Evolutionary conservation across 2,329 filamentous ascomycete species (phyloP).

Genomic region (Cladosporium sphaerospermum): DNA sequence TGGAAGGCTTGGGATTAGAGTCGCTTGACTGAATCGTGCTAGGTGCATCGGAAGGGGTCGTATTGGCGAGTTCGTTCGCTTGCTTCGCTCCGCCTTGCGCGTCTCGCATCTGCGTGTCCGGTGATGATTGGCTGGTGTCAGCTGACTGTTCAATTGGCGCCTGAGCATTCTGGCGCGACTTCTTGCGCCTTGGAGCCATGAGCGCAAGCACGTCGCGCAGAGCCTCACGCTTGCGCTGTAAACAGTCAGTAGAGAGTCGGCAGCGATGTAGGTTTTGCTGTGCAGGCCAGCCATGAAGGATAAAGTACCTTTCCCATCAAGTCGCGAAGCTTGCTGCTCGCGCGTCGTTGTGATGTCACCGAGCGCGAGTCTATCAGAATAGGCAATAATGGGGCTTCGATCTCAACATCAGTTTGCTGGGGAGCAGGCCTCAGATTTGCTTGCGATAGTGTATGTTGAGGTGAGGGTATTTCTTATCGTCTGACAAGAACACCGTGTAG

Average conservation of each 20-base stretch:
- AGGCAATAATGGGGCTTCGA: no score
- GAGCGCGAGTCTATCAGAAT: not conserved
- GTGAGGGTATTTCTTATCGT: not conserved
- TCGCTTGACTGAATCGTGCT: not conserved
- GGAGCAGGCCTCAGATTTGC: not conserved
- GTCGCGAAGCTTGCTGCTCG: constrained; percentile 1
- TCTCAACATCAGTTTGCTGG: no score
- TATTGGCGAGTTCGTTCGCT: not conserved
- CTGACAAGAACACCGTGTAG: no score
- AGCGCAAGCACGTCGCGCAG: constrained; percentile 4
- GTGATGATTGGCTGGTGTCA: constrained; percentile 2
- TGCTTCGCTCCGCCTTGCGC: not conserved
- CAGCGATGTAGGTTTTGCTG: not conserved
- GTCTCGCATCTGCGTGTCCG: constrained; percentile 2
- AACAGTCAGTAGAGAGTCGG: not conserved
- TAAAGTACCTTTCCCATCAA: not conserved
- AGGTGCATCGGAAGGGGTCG: not conserved
- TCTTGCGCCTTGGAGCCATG: constrained; percentile 10
- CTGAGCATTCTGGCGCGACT: constrained; percentile 10
- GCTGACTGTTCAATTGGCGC: not conserved
- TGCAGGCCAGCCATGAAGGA: not conserved
- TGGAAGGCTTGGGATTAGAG: not conserved
- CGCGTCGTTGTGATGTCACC: not conserved
- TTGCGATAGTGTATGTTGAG: not conserved
- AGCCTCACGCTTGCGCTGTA: not conserved